phyloP scores from a whole-genome alignment of 306 rosid genomes.

The Biancaea sappan region DNA sequence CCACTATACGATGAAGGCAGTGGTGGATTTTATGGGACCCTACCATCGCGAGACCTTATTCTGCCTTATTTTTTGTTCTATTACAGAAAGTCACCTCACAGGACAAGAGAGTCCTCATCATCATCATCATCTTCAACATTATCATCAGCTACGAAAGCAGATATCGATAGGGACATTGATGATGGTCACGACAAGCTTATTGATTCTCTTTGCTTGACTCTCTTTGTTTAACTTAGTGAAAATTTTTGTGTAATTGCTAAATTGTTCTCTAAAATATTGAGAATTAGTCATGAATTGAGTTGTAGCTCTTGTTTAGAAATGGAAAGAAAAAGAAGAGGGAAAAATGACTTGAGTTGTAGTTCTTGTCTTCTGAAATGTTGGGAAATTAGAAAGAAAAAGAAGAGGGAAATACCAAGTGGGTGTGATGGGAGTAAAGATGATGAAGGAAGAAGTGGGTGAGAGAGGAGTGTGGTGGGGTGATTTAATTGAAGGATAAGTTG shows the following conservation, averaged over 20 bases:
- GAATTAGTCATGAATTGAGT: neutral
- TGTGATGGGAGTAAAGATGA: too few species aligned
- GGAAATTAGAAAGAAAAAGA: too few species aligned
- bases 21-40: constrained; percentile 33
- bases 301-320: neutral
- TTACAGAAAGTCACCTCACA: constrained; percentile 66
- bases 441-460: too few species aligned
- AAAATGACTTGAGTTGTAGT: too few species aligned
- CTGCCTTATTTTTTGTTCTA: constrained; percentile 90
- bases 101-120: constrained; percentile 27
- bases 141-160: constrained; percentile 22
- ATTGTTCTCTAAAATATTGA: neutral
- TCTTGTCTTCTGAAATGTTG: too few species aligned
- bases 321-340: too few species aligned
- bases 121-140: neutral
- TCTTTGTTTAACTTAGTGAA: constrained; percentile 32
- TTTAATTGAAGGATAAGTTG: too few species aligned
- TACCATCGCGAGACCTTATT: constrained; percentile 93
- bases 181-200: too few species aligned
- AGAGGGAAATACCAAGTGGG: too few species aligned
- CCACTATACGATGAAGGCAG: constrained; percentile 40
- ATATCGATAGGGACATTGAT: constrained; percentile 21
- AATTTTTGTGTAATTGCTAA: constrained; percentile 26
- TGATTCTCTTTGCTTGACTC: too few species aligned
- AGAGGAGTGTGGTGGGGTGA: too few species aligned